Conservation (phyloP, 2,329 filamentous ascomycete genomes). For the Geosmithia morbida region DNA sequence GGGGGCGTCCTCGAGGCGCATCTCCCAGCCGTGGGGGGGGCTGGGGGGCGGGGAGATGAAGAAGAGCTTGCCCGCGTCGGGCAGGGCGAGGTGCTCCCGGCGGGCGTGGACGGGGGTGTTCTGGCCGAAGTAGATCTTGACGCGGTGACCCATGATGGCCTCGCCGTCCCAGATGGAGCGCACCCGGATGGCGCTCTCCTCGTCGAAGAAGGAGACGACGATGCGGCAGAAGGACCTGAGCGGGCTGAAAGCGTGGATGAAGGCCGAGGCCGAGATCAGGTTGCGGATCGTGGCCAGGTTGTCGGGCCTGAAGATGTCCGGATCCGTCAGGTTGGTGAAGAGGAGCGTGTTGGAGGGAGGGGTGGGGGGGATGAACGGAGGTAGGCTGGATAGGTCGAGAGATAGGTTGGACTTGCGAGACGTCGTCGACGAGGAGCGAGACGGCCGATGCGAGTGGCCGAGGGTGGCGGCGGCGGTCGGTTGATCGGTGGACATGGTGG, state of each 20-base stretch:
- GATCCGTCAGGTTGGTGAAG: constrained; percentile 64
- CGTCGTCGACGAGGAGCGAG: constrained; percentile 29
- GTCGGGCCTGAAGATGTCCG: constrained; percentile 58
- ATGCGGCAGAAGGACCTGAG: constrained; percentile 75
- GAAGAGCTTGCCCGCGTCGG: constrained; percentile 57
- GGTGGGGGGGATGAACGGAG: constrained; percentile 55
- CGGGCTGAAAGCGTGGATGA: constrained; percentile 65
- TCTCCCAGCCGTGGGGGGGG: constrained; percentile 56
- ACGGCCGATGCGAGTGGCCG: constrained; percentile 21
- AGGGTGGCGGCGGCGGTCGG: constrained; percentile 9
- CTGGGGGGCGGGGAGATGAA: constrained; percentile 58
- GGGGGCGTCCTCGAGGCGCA: constrained; percentile 52
- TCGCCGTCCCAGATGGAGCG: constrained; percentile 63
- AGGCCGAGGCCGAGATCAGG: constrained; percentile 54
- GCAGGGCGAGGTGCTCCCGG: constrained; percentile 48
- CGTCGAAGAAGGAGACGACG: constrained; percentile 61
- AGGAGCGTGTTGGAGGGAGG: constrained; percentile 72
- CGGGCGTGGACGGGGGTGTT: constrained; percentile 38
- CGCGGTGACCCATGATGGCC: constrained; percentile 52
- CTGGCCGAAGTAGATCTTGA: constrained; percentile 56
- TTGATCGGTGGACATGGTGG: neutral
- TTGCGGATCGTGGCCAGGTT: constrained; percentile 62
- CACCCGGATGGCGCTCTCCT: constrained; percentile 55
- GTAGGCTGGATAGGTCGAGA: constrained; percentile 60
- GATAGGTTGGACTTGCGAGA: constrained; percentile 40